Evolutionary conservation across 2,329 filamentous ascomycete species (phyloP), one percentile per base, ranked within the genome.

Genomic region (Diaporthe citrichinensis): DNA sequence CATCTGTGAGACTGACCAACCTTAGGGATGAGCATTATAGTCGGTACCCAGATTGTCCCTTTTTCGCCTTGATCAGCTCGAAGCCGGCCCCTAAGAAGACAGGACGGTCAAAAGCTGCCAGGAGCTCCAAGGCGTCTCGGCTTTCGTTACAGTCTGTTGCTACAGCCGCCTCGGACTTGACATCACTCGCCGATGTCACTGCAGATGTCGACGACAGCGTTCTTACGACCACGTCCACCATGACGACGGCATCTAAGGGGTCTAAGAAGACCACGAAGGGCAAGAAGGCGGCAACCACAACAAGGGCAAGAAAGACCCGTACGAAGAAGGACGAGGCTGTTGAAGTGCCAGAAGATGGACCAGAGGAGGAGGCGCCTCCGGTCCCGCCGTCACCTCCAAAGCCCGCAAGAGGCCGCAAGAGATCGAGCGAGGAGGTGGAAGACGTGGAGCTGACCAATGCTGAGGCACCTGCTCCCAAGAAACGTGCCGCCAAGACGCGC

Each of bases 1-100:
- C 15, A 41, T 53, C 12, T 62, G 15, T n/a, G 39, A 17, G 39
- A 71, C 81, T 84, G 75, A 85, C 78, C 61, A 58, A 14, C 23
- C 61, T 41, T 75, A 96, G 94, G 81, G 92, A 97, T 77, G 97
- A 99, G 82, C 97, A 99, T 82, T 92, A 92, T 80, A 92, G 91
- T 73, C 92, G 97, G 79, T 93, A 93, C 1, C 91, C 95, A 0
- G 88, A 93, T 34, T 99, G 97, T 82, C 88, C 92, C 20, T 98
- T 98, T 86, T 98, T 98, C 81, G 85, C 87, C 1, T 90, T 98
- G 39, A 88, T 90, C 36, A 90, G 87, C 80, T 88, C 89, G 79
- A 85, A 90, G 80, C 88, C 86, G 78, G 82, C 85, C 41, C 86
- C 89, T 39, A 93, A 93, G 85, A 89, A 90, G 78, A 83, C 88